Base-by-base conservation (phyloP, 345 rosid genomes). In the Gossypium anomalum region DNA sequence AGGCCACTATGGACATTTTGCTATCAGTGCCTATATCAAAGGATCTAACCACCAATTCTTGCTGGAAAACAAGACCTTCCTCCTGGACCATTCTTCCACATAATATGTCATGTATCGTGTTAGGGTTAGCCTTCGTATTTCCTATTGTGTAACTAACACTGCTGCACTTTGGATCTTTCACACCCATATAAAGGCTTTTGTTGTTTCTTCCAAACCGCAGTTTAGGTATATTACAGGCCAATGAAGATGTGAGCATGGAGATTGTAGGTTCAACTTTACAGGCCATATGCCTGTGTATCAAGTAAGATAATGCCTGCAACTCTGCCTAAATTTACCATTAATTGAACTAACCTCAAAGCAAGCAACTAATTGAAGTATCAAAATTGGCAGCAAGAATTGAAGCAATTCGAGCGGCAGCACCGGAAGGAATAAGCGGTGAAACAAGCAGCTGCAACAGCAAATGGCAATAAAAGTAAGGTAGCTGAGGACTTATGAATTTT, bases 41-140 rank as follows among this genome's bases (percentile, higher is more conserved):
- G 15, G 86, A 83, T 59, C 77, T 78, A 41, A 83, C 25, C 2
- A 70, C 1, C 19, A 81, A 13, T 58, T 57, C 77, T 62, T 83
- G 76, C 67, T 20, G 51, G 73, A 78, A 81, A 79, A 62, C 73
- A 16, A 9, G 34, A 4, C 16, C 38, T 2, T 71, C 34, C 34
- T 29, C 34, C 34, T 29, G 34, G 34, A 29, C 72, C 80, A 81
- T 53, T 44, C 71, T 78, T 58, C 78, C 83, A n/a, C 38, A 41
- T 64, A 64, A 64, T 15, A 34, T 34, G 48, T 38, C 69, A 16
- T 34, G 68, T 2, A 59, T 25, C 16, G 3, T 59, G 38, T 59
- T 0, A 0, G 34, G 34, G 34, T 29, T 29, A 29, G 0, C 34
- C 34, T 29, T 29, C 34, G 0, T 29, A 29, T 29, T 29, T 29